Evolutionary conservation across 345 rosid species (phyloP).

Genomic region (Pugionium cornutum): DNA sequence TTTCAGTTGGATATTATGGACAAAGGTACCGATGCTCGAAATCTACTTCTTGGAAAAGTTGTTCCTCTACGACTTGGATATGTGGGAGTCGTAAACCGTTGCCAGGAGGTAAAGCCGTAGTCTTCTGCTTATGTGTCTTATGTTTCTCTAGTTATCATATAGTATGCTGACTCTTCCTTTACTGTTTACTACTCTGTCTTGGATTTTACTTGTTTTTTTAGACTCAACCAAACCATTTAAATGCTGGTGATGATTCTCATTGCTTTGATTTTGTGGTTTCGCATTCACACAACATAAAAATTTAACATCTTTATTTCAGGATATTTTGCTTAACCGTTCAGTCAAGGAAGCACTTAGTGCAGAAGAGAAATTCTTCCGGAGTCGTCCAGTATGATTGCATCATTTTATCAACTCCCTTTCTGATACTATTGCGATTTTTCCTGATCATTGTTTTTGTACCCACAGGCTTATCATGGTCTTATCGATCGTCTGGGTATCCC

Average conservation of each 20-base stretch:
- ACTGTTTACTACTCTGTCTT: neutral
- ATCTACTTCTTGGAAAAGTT: slow-evolving; percentile 62
- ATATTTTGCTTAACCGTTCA: slow-evolving; percentile 55
- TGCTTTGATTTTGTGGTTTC: slow-evolving; percentile 10
- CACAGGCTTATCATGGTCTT: slow-evolving; percentile 60
- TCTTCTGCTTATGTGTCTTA: slow-evolving; percentile 17
- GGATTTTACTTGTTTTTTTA: neutral
- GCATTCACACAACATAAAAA: slow-evolving; percentile 2
- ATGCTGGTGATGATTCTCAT: slow-evolving; percentile 2
- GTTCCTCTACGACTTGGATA: slow-evolving; percentile 67
- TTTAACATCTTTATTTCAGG: slow-evolving; percentile 41
- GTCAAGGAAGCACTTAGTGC: slow-evolving; percentile 56
- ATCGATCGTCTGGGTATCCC: slow-evolving; percentile 64
- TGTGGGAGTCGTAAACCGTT: slow-evolving; percentile 71
- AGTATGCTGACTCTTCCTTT: slow-evolving; percentile 6
- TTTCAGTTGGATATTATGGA: slow-evolving; percentile 80
- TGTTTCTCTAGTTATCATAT: slow-evolving; percentile 13
- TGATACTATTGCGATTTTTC: slow-evolving; percentile 20
- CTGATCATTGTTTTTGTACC: slow-evolving; percentile 27
- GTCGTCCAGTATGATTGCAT: slow-evolving; percentile 50
- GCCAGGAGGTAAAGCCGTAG: slow-evolving; percentile 55
- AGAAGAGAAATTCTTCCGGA: slow-evolving; percentile 56
- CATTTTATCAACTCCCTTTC: slow-evolving; percentile 24
- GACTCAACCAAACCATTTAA: neutral
- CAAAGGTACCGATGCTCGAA: slow-evolving; percentile 63